Percentiles rank a stretch among this genome's conserved stretches.
Conservation (phyloP, 495 filamentous ascomycete genomes). For the Aspergillus nidulans region DNA sequence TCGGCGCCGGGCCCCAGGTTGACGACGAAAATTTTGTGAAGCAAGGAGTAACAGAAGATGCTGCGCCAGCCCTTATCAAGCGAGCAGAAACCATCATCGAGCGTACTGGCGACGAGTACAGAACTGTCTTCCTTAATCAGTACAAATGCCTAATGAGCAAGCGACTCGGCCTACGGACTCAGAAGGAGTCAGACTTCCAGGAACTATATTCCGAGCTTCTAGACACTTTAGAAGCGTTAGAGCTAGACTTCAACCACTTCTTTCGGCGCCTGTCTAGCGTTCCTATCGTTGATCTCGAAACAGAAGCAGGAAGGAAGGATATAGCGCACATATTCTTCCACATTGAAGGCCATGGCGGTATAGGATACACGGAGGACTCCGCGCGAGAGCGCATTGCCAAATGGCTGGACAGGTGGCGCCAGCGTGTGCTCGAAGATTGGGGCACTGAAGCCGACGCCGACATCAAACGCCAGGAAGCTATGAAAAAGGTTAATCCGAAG, state of each 20-base stretch:
- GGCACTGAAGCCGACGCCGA: slow-evolving; percentile 42
- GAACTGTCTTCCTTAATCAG: slow-evolving; percentile 74
- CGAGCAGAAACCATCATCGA: slow-evolving; percentile 80
- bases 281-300: slow-evolving; percentile 53
- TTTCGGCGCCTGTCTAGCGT: slow-evolving; percentile 71
- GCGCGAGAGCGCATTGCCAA: slow-evolving; percentile 60
- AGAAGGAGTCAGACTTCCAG: slow-evolving; percentile 70
- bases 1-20: slow-evolving; percentile 64
- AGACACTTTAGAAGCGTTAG: slow-evolving; percentile 72
- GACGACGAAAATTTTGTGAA: slow-evolving; percentile 67
- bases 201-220: slow-evolving; percentile 69
- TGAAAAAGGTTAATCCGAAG: slow-evolving; percentile 86
- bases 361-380: slow-evolving; percentile 52
- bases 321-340: slow-evolving; percentile 68
- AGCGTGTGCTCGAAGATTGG: slow-evolving; percentile 70
- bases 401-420: slow-evolving; percentile 73
- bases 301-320: slow-evolving; percentile 52
- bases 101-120: slow-evolving; percentile 76
- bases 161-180: slow-evolving; percentile 66
- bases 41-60: slow-evolving; percentile 64
- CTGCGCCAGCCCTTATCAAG: slow-evolving; percentile 62
- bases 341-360: slow-evolving; percentile 53
- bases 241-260: slow-evolving; percentile 88
- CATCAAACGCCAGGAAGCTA: slow-evolving; percentile 56
- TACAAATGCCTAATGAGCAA: slow-evolving; percentile 79